Base-by-base conservation (phyloP, 2,329 filamentous ascomycete species). In the Lecanicillium sp. region DNA sequence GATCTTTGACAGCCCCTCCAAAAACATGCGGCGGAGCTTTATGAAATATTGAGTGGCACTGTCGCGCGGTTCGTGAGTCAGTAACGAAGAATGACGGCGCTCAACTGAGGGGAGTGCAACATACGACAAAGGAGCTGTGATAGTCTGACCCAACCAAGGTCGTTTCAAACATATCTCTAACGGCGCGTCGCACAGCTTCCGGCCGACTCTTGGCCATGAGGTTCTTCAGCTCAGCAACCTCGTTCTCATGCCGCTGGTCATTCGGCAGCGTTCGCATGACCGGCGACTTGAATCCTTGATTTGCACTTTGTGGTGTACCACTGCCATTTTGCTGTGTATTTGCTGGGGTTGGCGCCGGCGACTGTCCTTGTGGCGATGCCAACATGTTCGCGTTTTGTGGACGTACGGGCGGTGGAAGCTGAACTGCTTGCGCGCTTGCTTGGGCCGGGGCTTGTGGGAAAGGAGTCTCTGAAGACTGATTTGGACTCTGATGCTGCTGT, bases 21-120 rank as follows among this genome's bases (percentile, higher is more conserved):
- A 70, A 53, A 1, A 65, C 61, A 0, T 49, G 43, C 0, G 58
- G 49, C 15, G 51, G 50, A 9, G 67, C 63, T 40, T 68, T 64
- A 38, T 69, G 64, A 29, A 77, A 61, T 5, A 62, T 55, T 1
- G 68, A 64, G 45, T 73, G 75, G 41, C 44, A 76, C 76, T 3
- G 65, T 62, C 30, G 65, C 57, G 43, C 76, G 71, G 41, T 70
- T 7, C 8, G 29, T 7, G 9, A 17, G 18, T 12, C n/a, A 16
- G 14, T 7, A 33, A 9, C 5, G 6, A 9, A 12, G 30, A 11
- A 7, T 17, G n/a, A 33, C n/a, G n/a, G n/a, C n/a, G n/a, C n/a
- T n/a, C n/a, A 16, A n/a, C 14, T 9, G 16, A 8, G 12, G 6
- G 18, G 15, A 17, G 9, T 9, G 29, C 14, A 18, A 12, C 66